Conservation (phyloP, 2,329 filamentous ascomycete species). For the Trichoderma harzianum region DNA sequence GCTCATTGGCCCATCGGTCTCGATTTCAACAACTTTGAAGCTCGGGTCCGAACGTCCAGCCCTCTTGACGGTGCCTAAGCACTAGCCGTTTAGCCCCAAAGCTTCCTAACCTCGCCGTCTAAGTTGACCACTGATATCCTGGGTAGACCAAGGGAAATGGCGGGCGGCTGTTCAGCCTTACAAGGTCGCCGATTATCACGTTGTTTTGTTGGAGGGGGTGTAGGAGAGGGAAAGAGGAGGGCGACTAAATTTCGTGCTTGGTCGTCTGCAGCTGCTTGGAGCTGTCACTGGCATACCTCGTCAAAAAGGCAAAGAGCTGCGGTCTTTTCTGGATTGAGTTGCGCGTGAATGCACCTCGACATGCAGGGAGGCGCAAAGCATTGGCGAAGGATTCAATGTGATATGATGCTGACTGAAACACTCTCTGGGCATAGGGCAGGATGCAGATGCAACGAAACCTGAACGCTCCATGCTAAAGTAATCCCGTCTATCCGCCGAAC, state of each 20-base stretch:
- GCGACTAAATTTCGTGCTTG: background rate
- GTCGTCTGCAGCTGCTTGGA: background rate
- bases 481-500: background rate
- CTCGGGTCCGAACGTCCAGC: background rate
- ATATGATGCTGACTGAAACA: background rate
- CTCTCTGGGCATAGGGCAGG: background rate
- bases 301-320: background rate
- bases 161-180: slow-evolving; percentile 14
- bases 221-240: background rate
- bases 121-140: background rate
- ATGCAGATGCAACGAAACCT: background rate
- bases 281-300: background rate
- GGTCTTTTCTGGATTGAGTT: background rate
- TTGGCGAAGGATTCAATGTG: background rate
- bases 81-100: slow-evolving; percentile 9
- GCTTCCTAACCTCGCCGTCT: background rate
- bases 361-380: background rate
- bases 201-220: background rate
- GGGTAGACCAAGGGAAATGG: background rate
- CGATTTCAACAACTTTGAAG: background rate
- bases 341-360: background rate
- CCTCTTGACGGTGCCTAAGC: slow-evolving; percentile 1
- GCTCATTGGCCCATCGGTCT: background rate
- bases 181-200: background rate
- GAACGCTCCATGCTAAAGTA: background rate